A percentile compares a stretch with the other conserved stretches of the same genome.
These are phyloP conservation scores for Coemansia sp. DNA, from an alignment of 192 early-diverging fungal genomes.

Conservation along the genomic window DNA sequence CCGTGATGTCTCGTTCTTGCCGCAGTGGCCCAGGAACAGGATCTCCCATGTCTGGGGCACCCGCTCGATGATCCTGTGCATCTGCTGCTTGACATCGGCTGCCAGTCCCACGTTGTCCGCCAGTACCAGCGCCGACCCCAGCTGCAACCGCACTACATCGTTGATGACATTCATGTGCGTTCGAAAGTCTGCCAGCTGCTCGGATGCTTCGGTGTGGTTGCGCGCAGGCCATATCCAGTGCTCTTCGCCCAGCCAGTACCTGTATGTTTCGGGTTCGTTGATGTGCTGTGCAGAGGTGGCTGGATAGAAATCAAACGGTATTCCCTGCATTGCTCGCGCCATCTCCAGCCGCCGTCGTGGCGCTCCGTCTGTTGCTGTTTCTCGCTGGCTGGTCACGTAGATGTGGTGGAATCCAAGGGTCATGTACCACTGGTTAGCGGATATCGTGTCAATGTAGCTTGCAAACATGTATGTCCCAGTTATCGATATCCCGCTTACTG, in stretches of 20 bases:
- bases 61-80: neutral
- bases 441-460: constrained; percentile 28
- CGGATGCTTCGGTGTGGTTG: constrained; percentile 13
- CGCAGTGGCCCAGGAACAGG: constrained; percentile 30
- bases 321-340: constrained; percentile 26
- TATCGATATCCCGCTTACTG: neutral
- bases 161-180: constrained; percentile 37
- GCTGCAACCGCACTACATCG: constrained; percentile 27
- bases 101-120: constrained; percentile 19
- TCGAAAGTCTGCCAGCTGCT: constrained; percentile 26
- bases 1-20: neutral
- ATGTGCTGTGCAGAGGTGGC: constrained; percentile 21
- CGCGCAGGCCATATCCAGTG: constrained; percentile 11
- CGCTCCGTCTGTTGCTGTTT: too few relatives aligned
- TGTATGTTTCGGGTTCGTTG: constrained; percentile 22
- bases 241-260: constrained; percentile 28
- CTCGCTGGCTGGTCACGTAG: constrained; percentile 21
- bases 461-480: constrained; percentile 37
- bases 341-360: constrained; percentile 21
- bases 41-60: constrained; percentile 25
- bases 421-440: constrained; percentile 16
- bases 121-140: constrained; percentile 25
- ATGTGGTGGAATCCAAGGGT: constrained; percentile 33
- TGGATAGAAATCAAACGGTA: constrained; percentile 29
- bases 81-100: constrained; percentile 23